Conservation (phyloP, 371 early-diverging fungal genomes). For the Mortierella sp. region DNA sequence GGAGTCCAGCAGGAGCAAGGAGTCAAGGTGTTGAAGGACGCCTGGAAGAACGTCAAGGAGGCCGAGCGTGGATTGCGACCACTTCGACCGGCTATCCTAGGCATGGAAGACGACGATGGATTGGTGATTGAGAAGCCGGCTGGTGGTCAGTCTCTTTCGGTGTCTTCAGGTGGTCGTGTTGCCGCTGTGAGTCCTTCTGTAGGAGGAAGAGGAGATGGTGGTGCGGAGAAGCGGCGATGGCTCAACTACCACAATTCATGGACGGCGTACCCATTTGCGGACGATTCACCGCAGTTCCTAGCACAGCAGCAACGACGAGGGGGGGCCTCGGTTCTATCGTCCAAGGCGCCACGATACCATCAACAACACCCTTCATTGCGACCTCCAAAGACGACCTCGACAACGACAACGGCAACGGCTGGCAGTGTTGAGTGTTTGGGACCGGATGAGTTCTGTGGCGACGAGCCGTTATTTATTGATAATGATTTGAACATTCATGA, state of each 20-base stretch:
- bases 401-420: background rate
- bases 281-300: constrained; percentile 39
- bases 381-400: background rate
- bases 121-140: constrained; percentile 5
- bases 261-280: constrained; percentile 52
- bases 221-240: constrained; percentile 39
- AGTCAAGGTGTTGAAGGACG: constrained; percentile 45
- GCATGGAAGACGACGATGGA: constrained; percentile 12
- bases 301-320: constrained; percentile 45
- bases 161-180: background rate
- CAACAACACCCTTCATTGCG: constrained; percentile 4
- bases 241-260: constrained; percentile 46
- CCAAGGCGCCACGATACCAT: constrained; percentile 25
- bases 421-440: background rate
- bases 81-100: constrained; percentile 20
- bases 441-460: constrained; percentile 48
- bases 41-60: constrained; percentile 54
- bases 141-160: background rate
- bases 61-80: constrained; percentile 35
- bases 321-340: too few relatives aligned
- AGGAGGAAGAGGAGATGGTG: background rate
- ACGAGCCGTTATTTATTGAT: constrained; percentile 53
- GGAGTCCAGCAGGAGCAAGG: constrained; percentile 46
- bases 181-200: background rate
- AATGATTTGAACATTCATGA: constrained; percentile 50